Percentiles rank a stretch among this genome's conserved stretches.
Conservation (phyloP, 352 stramenopile genomes). For the Pythium insidiosum region DNA sequence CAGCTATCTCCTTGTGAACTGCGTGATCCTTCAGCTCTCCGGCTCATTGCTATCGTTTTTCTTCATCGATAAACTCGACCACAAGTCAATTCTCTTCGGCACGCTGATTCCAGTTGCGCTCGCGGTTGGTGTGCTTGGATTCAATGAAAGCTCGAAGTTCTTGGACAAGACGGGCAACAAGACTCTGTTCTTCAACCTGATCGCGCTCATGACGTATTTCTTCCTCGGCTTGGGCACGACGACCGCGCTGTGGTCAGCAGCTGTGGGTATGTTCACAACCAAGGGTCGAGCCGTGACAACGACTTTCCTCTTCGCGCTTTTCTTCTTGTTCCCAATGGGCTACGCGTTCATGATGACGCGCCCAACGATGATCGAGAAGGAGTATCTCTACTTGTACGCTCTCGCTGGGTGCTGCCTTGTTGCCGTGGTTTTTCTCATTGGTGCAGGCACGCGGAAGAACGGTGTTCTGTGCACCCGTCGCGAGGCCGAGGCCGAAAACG, state of each 20-base stretch:
- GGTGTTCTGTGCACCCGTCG: slow-evolving; percentile 46
- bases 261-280: slow-evolving; percentile 56
- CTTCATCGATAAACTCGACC: slow-evolving; percentile 72
- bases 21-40: slow-evolving; percentile 39
- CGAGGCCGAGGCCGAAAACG: slow-evolving; percentile 29
- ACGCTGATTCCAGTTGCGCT: slow-evolving; percentile 51
- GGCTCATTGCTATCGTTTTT: slow-evolving; percentile 64
- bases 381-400: slow-evolving; percentile 51
- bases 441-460: slow-evolving; percentile 50
- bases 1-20: slow-evolving; percentile 36
- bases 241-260: slow-evolving; percentile 48
- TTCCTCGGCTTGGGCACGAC: slow-evolving; percentile 65
- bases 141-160: slow-evolving; percentile 46
- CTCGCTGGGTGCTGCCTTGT: slow-evolving; percentile 35
- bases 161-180: slow-evolving; percentile 27
- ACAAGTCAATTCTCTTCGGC: slow-evolving; percentile 61
- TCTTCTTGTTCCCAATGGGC: slow-evolving; percentile 39
- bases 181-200: slow-evolving; percentile 43
- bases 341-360: slow-evolving; percentile 49
- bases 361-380: slow-evolving; percentile 19
- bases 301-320: slow-evolving; percentile 43
- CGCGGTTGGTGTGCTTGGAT: slow-evolving; percentile 38
- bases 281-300: slow-evolving; percentile 40
- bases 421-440: slow-evolving; percentile 31
- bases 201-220: slow-evolving; percentile 68